Evolutionary conservation across 257 asterid species (phyloP), one percentile per base, ranked within the genome.

Genomic region (Solanum chilense): DNA sequence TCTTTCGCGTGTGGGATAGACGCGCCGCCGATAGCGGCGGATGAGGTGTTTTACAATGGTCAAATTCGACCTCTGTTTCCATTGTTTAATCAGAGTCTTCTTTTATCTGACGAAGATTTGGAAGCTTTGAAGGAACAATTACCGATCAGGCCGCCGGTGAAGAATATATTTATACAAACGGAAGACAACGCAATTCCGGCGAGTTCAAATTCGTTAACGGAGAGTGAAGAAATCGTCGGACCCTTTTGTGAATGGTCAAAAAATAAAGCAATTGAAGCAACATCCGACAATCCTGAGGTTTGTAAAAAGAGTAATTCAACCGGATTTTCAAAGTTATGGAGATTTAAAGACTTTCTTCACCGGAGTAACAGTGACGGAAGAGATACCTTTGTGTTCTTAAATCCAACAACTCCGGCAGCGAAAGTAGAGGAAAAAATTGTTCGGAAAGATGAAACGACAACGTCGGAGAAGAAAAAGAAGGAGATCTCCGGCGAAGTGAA

Each of bases 291-390:
- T 88, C 89, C 94, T 31, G 96, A 89, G 49, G 88, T 71, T 31
- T 93, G 98, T 82, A 91, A 90, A 91, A 94, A 94, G 93, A 94
- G 98, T 60, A 92, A 93, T 64, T 94, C 98, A 13, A 94, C 98
- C 20, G 98, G 96, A 76, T 94, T 92, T 74, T 94, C 96, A 20
- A 94, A 92, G 91, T 45, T 92, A 13, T 92, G 96, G 96, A 90
- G 96, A 87, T 92, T 94, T 86, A 92, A 91, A 89, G 95, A 95
- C 6, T 88, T 89, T 68, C 88, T 90, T 87, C 91, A 92, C 58
- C 91, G 98, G 89, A 90, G 95, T 62, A 92, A 93, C 47, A 97
- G 99, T 71, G 99, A 97, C 27, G 99, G 99, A 16, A 90, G 96
- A 45, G 99, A 97, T 85, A 95, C 99, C 0, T 96, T 93, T 47